Base-by-base conservation (phyloP, 1,284 basidiomycete genomes). In the Ganoderma resinaceum region DNA sequence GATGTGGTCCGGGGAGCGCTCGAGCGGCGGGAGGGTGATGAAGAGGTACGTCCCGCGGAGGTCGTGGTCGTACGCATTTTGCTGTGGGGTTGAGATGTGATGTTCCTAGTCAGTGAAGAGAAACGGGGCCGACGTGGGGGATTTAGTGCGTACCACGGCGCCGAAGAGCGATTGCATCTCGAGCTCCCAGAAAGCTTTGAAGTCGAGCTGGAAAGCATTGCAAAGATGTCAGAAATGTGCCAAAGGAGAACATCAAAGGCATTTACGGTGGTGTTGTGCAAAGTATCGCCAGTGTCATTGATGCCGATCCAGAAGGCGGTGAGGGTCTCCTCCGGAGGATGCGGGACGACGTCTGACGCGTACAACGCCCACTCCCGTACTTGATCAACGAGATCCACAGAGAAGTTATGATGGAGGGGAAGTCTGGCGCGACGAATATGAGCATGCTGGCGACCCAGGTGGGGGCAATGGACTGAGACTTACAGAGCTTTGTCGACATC, bases 271-370 rank as follows among this genome's bases (percentile, higher is more conserved):
- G 78, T 72, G 72, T 86, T 87, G 43, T 76, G 75, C n/a, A 83
- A 64, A 2, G 84, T 82, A 73, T 88, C 87, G 2, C 86, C 85
- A 0, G 86, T 87, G 72, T 88, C 87, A 74, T 87, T 88, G 65
- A 87, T 87, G 3, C 87, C 87, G 65, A 87, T 87, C 85, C 86
- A 89, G 86, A 86, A 89, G 4, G 81, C 79, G 2, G 85, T 84
- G 37, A 88, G 75, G 0, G 86, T 87, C 66, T 83, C 75, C 37
- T 74, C 77, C 0, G 75, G 62, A 12, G 84, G 83, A 72, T 84
- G 84, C 1, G 86, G 84, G 14, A 88, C 75, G 31, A 85, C 77
- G 38, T 80, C 73, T 1, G 84, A 80, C 0, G 82, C 86, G 69
- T 81, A 86, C 14, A 74, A 72, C 6, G 76, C 76, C 84, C 84